These are phyloP conservation scores for Mrakiaceae sp. DNA, from an alignment of 1,284 basidiomycete genomes.

Conservation along the genomic window DNA sequence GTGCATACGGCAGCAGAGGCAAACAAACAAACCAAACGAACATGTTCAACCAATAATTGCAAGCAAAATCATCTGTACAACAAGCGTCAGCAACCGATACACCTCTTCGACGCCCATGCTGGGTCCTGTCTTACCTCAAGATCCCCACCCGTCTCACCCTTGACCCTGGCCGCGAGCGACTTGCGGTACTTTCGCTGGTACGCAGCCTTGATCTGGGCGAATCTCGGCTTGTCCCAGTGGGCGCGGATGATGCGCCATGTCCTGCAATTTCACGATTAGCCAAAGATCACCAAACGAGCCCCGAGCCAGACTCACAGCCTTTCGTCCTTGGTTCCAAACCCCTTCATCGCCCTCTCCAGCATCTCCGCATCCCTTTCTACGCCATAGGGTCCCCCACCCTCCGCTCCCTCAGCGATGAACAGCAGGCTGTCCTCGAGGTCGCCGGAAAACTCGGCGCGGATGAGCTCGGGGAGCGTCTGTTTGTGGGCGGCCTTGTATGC, in stretches of 20 bases:
- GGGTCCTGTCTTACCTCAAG: slow-evolving; percentile 22
- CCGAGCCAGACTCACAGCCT: slow-evolving; percentile 19
- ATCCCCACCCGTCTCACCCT: slow-evolving; percentile 36
- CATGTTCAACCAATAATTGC: no score
- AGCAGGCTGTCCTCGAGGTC: slow-evolving; percentile 28
- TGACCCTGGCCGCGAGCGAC: slow-evolving; percentile 27
- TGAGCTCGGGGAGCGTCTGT: slow-evolving; percentile 27
- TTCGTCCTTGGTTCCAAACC: slow-evolving; percentile 32
- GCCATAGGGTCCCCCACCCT: slow-evolving; percentile 29
- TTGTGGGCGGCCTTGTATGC: slow-evolving; percentile 30
- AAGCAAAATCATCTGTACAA: no score
- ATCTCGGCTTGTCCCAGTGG: slow-evolving; percentile 35
- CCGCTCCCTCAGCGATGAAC: slow-evolving; percentile 30
- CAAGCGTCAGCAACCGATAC: no score
- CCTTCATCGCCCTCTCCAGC: slow-evolving; percentile 21
- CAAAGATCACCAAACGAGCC: no score
- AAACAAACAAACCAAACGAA: no score
- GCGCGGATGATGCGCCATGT: slow-evolving; percentile 31
- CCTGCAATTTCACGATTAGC: no score
- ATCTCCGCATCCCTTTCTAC: slow-evolving; percentile 29
- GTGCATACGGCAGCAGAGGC: no score
- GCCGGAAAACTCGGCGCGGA: slow-evolving; percentile 35
- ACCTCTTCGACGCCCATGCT: no score
- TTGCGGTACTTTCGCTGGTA: slow-evolving; percentile 29
- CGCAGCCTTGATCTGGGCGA: slow-evolving; percentile 32